Conservation (phyloP, 1,284 basidiomycete species). For the Ustilago esculenta region DNA sequence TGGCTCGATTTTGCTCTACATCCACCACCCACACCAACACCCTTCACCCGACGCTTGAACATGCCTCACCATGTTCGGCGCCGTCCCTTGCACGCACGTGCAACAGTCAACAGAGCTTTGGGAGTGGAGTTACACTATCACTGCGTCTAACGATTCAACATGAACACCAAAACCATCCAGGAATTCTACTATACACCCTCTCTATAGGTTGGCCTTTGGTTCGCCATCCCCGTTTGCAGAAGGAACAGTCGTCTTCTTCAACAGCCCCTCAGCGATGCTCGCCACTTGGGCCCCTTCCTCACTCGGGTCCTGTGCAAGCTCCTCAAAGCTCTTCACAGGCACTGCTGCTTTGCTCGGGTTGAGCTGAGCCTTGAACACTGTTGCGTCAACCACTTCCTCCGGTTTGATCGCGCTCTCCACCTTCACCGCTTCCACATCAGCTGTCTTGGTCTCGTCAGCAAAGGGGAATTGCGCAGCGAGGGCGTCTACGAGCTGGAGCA, state of each 20-base stretch:
- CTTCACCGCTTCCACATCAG: constrained; percentile 70
- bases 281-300: constrained; percentile 37
- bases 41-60: too few species aligned
- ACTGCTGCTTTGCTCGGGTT: constrained; percentile 68
- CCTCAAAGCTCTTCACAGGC: constrained; percentile 65
- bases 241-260: constrained; percentile 12
- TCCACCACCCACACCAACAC: too few species aligned
- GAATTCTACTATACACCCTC: too few species aligned
- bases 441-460: constrained; percentile 68
- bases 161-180: too few species aligned
- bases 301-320: constrained; percentile 39
- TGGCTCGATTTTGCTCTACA: too few species aligned
- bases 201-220: constrained; percentile 28
- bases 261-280: constrained; percentile 5
- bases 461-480: constrained; percentile 74
- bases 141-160: too few species aligned
- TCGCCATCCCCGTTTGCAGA: constrained; percentile 11
- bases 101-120: too few species aligned
- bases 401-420: constrained; percentile 69
- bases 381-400: constrained; percentile 75
- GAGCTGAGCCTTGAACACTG: constrained; percentile 77
- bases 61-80: too few species aligned
- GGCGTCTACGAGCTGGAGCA: constrained; percentile 72
- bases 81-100: too few species aligned
- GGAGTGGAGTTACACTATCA: too few species aligned